Base-by-base conservation (phyloP, 1,284 basidiomycete species). In the Ustilago nuda region DNA sequence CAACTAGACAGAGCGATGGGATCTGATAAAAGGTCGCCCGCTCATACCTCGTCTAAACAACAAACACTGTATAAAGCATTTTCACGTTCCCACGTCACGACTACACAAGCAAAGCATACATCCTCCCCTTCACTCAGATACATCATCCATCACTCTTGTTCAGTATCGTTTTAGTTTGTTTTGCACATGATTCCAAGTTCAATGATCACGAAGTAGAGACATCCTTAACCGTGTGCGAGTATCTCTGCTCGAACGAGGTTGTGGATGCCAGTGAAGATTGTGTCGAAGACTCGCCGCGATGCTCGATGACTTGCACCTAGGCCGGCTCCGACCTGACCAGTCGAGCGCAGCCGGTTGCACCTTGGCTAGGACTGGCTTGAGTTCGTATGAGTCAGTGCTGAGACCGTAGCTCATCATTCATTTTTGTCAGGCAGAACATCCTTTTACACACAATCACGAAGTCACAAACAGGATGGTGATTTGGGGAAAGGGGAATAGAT, bases 1-100 rank as follows among this genome's bases (percentile, higher is more conserved):
- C 33, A 48, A 66, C 19, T 72, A 62, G 48, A 54, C 3, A 13
- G 27, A 32, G 41, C 17, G 56, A 50, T 45, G 56, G 48, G 23
- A 41, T 37, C 17, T 30, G 7, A 27, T 3, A 17, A 6, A 3
- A 53, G 52, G n/a, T 53, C 52, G 52, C 52, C 52, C 52, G 35
- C 35, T 53, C 15, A 11, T 30, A 32, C 12, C 27, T n/a, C 12
- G 4, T 12, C 27, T 50, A 13, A 4, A 13, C 48, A 30, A 11
- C 0, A 15, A 23, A 56, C 9, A 33, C 39, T 33, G 55, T 45
- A 41, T 45, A 56, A 19, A 57, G 54, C 32, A 45, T n/a, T 12
- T 9, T n/a, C 13, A 9, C 9, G 9, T 27, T n/a, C 19, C n/a
- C 9, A 13, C 4, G 11, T 30, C 27, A 17, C 41, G 4, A 45